A percentile compares a stretch with the other conserved stretches of the same genome.
These are phyloP conservation scores for Coriolopsis trogii DNA, from an alignment of 1,284 basidiomycete genomes.

Conservation along the genomic window DNA sequence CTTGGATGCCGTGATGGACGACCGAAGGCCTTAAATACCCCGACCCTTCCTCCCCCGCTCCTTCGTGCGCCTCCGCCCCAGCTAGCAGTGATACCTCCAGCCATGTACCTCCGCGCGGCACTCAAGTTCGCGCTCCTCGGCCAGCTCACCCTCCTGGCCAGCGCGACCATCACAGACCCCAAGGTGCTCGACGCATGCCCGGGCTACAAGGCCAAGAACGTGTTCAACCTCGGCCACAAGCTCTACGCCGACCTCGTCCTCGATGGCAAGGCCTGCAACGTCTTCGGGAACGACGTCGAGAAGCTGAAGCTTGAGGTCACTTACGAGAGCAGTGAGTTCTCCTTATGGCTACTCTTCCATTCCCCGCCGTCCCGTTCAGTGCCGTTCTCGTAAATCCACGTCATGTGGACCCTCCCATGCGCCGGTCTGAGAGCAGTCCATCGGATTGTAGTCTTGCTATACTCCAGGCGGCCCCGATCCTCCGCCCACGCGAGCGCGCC, in stretches of 20 bases:
- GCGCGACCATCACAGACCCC: conserved; percentile 34
- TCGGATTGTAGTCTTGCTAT: too few relatives aligned
- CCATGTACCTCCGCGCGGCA: conserved; percentile 16
- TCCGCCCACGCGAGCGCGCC: too few relatives aligned
- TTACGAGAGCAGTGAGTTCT: conserved; percentile 56
- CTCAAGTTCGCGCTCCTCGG: conserved; percentile 13
- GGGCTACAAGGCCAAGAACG: conserved; percentile 52
- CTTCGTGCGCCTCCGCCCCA: background rate
- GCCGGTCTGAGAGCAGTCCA: too few relatives aligned
- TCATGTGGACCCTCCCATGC: background rate
- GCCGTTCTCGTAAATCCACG: background rate
- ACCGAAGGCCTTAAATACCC: background rate
- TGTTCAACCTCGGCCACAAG: conserved; percentile 37
- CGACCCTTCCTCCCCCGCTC: background rate
- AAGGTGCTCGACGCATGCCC: conserved; percentile 50
- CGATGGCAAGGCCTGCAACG: conserved; percentile 59
- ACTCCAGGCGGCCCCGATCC: too few relatives aligned
- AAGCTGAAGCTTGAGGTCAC: conserved; percentile 55
- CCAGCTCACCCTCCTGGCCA: conserved; percentile 7
- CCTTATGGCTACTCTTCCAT: background rate
- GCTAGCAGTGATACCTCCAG: background rate
- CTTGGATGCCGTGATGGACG: too few relatives aligned
- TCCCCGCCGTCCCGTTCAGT: background rate
- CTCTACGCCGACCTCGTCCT: conserved; percentile 58
- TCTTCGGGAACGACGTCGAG: conserved; percentile 63